phyloP scores from a whole-genome alignment of 441 rosid genomes.

The Adansonia grandidieri region DNA sequence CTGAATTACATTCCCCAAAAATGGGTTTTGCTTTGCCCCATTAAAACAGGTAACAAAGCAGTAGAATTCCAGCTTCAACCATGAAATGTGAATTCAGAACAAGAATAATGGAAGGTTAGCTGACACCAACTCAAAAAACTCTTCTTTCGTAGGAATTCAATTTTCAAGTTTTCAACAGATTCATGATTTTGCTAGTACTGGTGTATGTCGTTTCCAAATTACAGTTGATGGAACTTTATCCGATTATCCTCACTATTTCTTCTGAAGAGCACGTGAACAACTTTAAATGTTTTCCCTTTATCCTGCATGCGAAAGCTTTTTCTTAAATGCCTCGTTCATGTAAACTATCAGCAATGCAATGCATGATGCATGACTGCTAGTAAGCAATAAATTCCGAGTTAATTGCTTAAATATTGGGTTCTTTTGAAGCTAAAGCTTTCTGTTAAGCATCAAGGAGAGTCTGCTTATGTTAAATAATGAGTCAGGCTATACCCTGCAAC shows the following conservation, averaged over 20 bases:
- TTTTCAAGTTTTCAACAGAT: constrained; percentile 6
- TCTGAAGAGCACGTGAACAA: constrained; percentile 24
- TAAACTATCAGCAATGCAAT: not conserved
- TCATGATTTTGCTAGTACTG: not conserved
- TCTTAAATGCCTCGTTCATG: constrained; percentile 12
- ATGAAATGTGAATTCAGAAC: not conserved
- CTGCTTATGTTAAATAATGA: not conserved
- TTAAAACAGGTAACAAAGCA: not conserved
- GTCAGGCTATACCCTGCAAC: not conserved
- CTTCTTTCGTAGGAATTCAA: not conserved
- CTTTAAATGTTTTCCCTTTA: constrained; percentile 18
- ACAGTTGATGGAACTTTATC: not conserved
- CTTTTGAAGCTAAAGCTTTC: not conserved
- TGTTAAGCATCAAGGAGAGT: not conserved
- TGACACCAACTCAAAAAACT: not conserved
- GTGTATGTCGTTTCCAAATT: not conserved
- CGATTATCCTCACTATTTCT: constrained; percentile 6
- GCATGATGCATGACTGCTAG: not conserved
- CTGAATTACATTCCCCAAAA: not conserved
- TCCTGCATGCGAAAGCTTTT: not conserved
- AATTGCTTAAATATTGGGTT: not conserved
- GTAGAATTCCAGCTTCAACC: not conserved
- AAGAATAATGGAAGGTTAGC: not conserved
- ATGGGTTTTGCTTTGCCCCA: not conserved
- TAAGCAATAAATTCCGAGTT: constrained; percentile 16